Conservation (phyloP, 164 flowering plant genomes). For the Piper longum region DNA sequence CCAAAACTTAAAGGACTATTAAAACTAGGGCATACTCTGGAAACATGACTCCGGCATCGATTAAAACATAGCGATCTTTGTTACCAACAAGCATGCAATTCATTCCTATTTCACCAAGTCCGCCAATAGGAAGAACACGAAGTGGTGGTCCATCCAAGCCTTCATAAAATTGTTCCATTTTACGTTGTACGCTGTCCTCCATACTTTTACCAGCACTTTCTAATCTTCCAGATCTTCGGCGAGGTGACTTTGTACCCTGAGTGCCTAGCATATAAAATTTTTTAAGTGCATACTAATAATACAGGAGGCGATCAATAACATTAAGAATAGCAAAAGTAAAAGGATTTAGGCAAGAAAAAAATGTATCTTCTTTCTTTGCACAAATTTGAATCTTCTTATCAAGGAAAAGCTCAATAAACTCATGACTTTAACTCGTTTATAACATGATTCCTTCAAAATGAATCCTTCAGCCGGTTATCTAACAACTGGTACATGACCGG, state of each 20-base stretch:
- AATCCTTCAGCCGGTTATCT: not conserved
- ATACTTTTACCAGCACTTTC: slow-evolving; percentile 82
- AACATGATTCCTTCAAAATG: too few species aligned
- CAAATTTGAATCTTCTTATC: too few species aligned
- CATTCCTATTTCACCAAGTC: slow-evolving; percentile 99
- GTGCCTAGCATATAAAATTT: slow-evolving; percentile 30
- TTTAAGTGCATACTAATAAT: not conserved
- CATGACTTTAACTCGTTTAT: too few species aligned
- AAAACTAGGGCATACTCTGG: slow-evolving; percentile 62
- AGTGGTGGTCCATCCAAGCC: slow-evolving; percentile 88
- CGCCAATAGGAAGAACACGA: slow-evolving; percentile 95
- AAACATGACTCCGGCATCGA: slow-evolving; percentile 98
- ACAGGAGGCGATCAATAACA: not conserved
- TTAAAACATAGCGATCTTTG: slow-evolving; percentile 84
- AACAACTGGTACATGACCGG: not conserved
- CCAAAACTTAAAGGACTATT: too few species aligned
- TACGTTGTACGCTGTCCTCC: slow-evolving; percentile 84
- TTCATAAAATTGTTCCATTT: slow-evolving; percentile 94
- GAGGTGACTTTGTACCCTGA: slow-evolving; percentile 25
- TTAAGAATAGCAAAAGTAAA: not conserved
- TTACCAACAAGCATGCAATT: slow-evolving; percentile 99
- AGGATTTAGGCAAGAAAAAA: not conserved
- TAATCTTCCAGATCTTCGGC: slow-evolving; percentile 36
- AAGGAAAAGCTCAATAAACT: too few species aligned
- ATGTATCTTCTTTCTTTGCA: too few species aligned